Conservation (phyloP, 306 rosid species). For the Gillenia trifoliata region DNA sequence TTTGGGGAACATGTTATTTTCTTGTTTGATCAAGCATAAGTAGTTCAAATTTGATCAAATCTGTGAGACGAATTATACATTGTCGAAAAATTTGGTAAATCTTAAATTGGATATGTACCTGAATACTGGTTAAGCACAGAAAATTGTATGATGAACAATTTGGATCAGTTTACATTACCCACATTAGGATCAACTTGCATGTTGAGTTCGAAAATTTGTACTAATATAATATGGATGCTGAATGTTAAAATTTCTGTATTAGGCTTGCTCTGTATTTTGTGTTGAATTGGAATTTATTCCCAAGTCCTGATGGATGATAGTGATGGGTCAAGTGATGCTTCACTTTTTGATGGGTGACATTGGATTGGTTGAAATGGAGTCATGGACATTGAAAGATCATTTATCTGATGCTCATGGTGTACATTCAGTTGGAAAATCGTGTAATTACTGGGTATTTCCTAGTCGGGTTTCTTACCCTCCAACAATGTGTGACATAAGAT, state of each 20-base stretch:
- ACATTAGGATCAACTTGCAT: not conserved
- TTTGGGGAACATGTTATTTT: not conserved
- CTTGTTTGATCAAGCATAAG: not conserved
- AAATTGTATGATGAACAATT: not conserved
- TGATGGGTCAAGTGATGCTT: not conserved
- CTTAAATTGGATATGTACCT: not conserved
- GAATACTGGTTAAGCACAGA: not conserved
- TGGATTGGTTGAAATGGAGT: not conserved
- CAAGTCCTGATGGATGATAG: not conserved
- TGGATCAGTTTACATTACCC: not conserved
- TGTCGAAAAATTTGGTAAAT: not conserved
- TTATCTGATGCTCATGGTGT: not conserved
- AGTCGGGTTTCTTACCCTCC: not conserved
- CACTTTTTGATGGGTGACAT: not conserved
- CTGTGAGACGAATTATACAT: not conserved
- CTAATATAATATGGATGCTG: not conserved
- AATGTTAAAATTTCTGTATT: not conserved
- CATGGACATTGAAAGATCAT: not conserved
- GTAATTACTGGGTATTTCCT: not conserved
- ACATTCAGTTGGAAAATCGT: not conserved
- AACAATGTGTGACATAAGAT: not conserved
- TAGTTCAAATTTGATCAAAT: constrained; percentile 1
- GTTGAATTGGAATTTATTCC: not conserved
- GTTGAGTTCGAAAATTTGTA: not conserved
- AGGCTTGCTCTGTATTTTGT: not conserved